Base-by-base conservation (phyloP, 2,329 filamentous ascomycete species). In the Cyphellophora europaea region DNA sequence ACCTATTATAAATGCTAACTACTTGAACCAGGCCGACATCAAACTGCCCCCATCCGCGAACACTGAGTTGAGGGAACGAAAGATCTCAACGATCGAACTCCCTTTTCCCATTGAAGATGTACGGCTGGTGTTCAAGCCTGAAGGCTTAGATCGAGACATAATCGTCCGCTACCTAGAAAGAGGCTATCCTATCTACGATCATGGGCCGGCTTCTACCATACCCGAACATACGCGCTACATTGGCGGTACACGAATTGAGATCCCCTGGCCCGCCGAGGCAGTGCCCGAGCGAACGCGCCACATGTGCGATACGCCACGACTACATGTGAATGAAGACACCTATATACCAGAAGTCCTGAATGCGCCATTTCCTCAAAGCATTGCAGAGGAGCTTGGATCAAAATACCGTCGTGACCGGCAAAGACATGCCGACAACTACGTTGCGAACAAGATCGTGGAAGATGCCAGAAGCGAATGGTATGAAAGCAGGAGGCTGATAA, bases 61-160 rank as follows among this genome's bases (percentile, higher is more conserved):
- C 18, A 43, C 46, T 35, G 49, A 52, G 11, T 27, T 16, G 11
- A 16, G 14, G n/a, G 11, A 10, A 30, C 15, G 27, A 30, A 30
- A 30, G 27, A 62, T 70, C 38, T 58, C 69, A 30, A 54, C 67
- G 49, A 51, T 69, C 38, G 65, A 71, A 49, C 54, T 73, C 34
- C 65, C 77, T 19, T 57, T 93, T 19, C 70, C 81, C 35, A 69
- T 93, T 51, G 71, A 74, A 19, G 69, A 82, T 42, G 69, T 96
- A 44, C 83, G 85, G 38, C 82, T 95, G 19, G 85, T 96, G 32
- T 77, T 84, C 53, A 78, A 84, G 14, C 66, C 93, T 35, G 66
- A 67, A 32, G 74, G 91, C 55, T 69, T 74, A 11, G 59, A 63
- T 44, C 74, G 75, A 53, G 88, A 96, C 55, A 77, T 83, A 40